Conservation (phyloP, 768 basidiomycete species). For the Fomitopsis serialis region DNA sequence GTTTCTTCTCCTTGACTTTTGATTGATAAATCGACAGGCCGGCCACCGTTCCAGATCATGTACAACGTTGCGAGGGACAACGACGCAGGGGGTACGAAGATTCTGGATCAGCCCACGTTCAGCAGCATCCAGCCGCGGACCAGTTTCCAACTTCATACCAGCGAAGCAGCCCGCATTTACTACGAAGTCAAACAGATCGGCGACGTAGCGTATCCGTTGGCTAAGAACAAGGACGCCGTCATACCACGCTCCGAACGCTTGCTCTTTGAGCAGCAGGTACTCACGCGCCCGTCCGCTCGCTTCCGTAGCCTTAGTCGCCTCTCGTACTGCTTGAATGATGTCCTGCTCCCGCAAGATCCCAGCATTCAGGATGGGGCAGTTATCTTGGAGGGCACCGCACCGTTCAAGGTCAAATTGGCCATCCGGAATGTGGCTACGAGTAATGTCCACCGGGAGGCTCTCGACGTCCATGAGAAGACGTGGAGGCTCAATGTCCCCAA, state of each 20-base stretch:
- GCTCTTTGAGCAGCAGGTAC: constrained; percentile 82
- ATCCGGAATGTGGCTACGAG: constrained; percentile 74
- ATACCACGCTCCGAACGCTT: constrained; percentile 68
- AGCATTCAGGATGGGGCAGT: constrained; percentile 55
- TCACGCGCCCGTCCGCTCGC: constrained; percentile 71
- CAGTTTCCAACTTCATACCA: constrained; percentile 77
- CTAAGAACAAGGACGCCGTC: constrained; percentile 53
- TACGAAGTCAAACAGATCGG: constrained; percentile 90
- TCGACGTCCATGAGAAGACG: constrained; percentile 39
- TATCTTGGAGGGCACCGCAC: constrained; percentile 75
- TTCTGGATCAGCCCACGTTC: constrained; percentile 74
- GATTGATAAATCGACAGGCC: constrained; percentile 40
- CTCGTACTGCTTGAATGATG: constrained; percentile 73
- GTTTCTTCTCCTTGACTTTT: background rate
- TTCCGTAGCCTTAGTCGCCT: constrained; percentile 66
- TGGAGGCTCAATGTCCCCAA: constrained; percentile 75
- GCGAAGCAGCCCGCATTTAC: constrained; percentile 72
- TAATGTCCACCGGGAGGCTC: constrained; percentile 49
- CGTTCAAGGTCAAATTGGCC: constrained; percentile 74
- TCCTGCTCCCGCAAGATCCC: constrained; percentile 49
- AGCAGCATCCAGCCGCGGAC: constrained; percentile 80
- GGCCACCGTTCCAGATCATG: constrained; percentile 90
- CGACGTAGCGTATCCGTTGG: constrained; percentile 78
- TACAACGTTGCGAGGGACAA: constrained; percentile 76
- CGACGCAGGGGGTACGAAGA: constrained; percentile 61